Percentiles rank a stretch among this genome's conserved stretches.
Evolutionary conservation across 345 rosid genomes (phyloP).

Genomic region (Citrus unshiu): DNA sequence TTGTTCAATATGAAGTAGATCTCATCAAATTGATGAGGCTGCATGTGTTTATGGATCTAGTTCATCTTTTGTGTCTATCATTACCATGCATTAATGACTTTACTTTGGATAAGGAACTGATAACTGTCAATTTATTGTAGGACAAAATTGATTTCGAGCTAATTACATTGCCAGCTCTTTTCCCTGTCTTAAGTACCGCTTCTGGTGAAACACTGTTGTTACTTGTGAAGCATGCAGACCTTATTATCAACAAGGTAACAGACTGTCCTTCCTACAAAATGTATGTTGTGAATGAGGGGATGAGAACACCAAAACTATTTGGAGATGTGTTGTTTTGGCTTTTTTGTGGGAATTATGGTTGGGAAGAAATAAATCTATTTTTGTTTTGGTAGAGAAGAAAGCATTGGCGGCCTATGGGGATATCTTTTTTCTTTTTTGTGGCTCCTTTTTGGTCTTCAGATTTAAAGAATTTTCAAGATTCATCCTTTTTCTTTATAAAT

Average conservation of each 20-base stretch:
- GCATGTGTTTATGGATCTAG: not conserved
- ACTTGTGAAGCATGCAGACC: conserved; percentile 90
- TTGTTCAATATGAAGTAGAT: not conserved
- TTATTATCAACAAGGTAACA: conserved; percentile 79
- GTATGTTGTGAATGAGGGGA: not conserved
- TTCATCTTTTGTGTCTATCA: not conserved
- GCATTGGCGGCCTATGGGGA: no score
- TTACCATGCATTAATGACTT: not conserved
- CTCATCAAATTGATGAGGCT: not conserved
- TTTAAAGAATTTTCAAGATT: not conserved
- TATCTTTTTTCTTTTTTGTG: no score
- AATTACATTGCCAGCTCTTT: conserved; percentile 86
- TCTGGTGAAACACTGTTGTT: conserved; percentile 86
- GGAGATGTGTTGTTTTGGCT: no score
- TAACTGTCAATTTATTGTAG: conserved; percentile 41
- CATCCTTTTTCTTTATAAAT: not conserved
- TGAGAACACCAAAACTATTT: no score
- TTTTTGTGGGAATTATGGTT: no score
- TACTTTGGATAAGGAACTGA: conserved; percentile 1
- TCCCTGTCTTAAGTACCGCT: conserved; percentile 88
- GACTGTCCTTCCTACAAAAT: not conserved
- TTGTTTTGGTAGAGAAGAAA: no score
- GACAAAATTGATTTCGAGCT: conserved; percentile 88
- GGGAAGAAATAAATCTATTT: no score
- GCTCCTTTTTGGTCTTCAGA: no score